Base-by-base conservation (phyloP, 768 basidiomycete species). In the Agaricus sinodeliciosus region DNA sequence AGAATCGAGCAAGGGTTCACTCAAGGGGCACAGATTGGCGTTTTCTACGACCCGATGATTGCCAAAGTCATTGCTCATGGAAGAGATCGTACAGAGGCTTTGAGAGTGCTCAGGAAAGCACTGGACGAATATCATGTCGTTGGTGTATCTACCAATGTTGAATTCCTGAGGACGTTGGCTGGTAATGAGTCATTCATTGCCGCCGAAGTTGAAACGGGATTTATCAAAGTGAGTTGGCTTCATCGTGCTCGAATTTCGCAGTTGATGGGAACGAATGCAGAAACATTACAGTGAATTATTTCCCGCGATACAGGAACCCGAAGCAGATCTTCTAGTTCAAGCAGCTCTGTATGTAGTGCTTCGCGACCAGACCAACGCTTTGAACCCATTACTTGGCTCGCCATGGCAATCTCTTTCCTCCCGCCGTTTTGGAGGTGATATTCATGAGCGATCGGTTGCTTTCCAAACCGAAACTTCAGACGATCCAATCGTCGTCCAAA, bases 41-140 rank as follows among this genome's bases (percentile, higher is more conserved):
- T 93, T 1, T 93, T 84, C 66, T 94, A 94, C 64, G 91, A 94
- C 60, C 90, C 91, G 0, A 85, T 94, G 82, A 93, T 94, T 54
- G 85, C 90, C 2, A 94, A 94, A 65, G 83, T 96, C 4, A 87
- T 97, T 15, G 90, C 90, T 8, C 89, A 92, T 59, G 94, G 90
- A 12, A 72, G 81, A 25, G 87, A 94, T 66, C 79, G 94, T 18
- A 81, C 81, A 2, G 90, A 94, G 62, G 94, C 94, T 0, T 66
- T 97, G 61, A 75, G 90, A 15, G 76, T 90, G 62, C 74, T 96
- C 55, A 71, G 89, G 2, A 82, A 81, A 51, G 92, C 90, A 3
- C 67, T 96, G 37, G 90, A 87, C 49, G 85, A 94, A 57, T 97
- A 95, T 64, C 82, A 85, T 61, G 88, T 96, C 45, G 91, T 93